Evolutionary conservation across 1,284 basidiomycete genomes (phyloP).

Genomic region (Pisolithus thermaeus): DNA sequence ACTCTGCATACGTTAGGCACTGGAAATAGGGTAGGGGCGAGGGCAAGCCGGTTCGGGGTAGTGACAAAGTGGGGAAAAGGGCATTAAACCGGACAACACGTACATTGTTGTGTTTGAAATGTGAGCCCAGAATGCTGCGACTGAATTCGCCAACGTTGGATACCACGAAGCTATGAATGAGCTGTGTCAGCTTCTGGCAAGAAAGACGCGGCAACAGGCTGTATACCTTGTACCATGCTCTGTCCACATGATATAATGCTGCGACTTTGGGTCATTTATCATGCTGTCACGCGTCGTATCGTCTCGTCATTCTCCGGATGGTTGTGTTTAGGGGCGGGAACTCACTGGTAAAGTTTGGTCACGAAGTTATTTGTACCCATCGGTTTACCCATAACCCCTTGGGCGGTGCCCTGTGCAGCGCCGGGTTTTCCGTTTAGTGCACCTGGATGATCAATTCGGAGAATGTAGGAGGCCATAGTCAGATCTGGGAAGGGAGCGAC

Average conservation of each 20-base stretch:
- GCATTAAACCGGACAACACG: conserved; percentile 18
- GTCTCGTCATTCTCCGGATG: background rate
- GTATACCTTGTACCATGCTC: conserved; percentile 62
- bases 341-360: conserved; percentile 77
- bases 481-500: background rate
- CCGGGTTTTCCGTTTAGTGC: conserved; percentile 3
- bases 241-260: conserved; percentile 74
- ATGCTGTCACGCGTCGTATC: conserved; percentile 41
- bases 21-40: background rate
- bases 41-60: background rate
- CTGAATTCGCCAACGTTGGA: conserved; percentile 81
- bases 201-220: background rate
- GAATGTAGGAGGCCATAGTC: background rate
- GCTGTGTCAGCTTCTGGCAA: background rate
- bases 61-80: background rate
- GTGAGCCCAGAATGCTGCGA: conserved; percentile 70
- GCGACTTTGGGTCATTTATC: conserved; percentile 75
- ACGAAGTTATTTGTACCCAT: conserved; percentile 79
- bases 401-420: conserved; percentile 13
- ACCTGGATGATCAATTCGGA: background rate
- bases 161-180: conserved; percentile 58
- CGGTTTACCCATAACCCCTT: conserved; percentile 58
- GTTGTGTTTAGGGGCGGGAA: conserved; percentile 1
- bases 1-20: conserved; percentile 5
- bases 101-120: conserved; percentile 82